A percentile compares a stretch with the other conserved stretches of the same genome.
Conservation (phyloP, 805 yeast genomes). For the Ascoidea rubescens region DNA sequence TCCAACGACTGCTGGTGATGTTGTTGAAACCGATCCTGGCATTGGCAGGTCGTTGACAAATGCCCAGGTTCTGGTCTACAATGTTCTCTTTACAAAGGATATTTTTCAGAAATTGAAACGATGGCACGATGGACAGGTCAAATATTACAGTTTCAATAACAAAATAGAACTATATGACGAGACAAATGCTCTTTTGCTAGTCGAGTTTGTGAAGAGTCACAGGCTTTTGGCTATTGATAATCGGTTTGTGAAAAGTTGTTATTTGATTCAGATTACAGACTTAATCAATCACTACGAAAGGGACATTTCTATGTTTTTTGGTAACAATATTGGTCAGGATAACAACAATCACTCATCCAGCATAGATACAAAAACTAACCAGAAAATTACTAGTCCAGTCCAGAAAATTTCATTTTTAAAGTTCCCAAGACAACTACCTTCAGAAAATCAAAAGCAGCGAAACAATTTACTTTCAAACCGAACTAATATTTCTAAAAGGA, state of each 20-base stretch:
- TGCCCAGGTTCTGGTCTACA: conserved; percentile 32
- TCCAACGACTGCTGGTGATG: no score
- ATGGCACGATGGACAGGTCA: conserved; percentile 38
- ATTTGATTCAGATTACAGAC: conserved; percentile 20
- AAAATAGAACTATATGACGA: conserved; percentile 30
- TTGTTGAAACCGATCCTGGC: background rate
- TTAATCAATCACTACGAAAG: conserved; percentile 22
- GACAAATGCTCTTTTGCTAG: conserved; percentile 15
- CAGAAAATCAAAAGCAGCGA: background rate
- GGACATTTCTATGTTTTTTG: conserved; percentile 20
- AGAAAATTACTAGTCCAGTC: no score
- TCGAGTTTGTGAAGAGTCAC: conserved; percentile 20
- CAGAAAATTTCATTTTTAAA: background rate
- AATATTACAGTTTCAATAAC: conserved; percentile 32
- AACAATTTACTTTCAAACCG: no score
- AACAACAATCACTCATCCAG: background rate
- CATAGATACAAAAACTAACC: background rate
- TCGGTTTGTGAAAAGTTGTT: conserved; percentile 12
- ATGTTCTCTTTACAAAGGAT: conserved; percentile 31
- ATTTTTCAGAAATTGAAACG: conserved; percentile 30
- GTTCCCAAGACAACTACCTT: no score
- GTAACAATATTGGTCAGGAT: conserved; percentile 2
- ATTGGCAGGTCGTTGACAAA: conserved; percentile 12
- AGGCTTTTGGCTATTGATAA: conserved; percentile 14
- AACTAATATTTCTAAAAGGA: no score